Conservation (phyloP, 2,329 filamentous ascomycete species). For the Cytospora paraplurivora region DNA sequence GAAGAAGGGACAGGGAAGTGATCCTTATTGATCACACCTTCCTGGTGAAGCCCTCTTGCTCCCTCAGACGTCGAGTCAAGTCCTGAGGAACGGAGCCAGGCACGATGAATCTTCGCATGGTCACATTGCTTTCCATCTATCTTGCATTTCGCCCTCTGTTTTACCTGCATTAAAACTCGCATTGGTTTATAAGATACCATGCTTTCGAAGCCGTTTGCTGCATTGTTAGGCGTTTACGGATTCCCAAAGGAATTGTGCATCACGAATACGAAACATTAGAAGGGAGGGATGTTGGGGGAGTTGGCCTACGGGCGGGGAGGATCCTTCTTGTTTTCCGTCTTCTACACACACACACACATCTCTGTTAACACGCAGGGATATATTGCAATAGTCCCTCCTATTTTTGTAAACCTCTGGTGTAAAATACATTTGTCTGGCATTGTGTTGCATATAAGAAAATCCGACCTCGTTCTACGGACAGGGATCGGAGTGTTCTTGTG, state of each 20-base stretch:
- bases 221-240: slow-evolving; percentile 25
- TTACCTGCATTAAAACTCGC: slow-evolving; percentile 10
- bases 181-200: slow-evolving; percentile 24
- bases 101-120: not conserved
- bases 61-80: not conserved
- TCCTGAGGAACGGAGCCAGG: not conserved
- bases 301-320: not conserved
- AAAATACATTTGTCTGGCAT: slow-evolving; percentile 2
- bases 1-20: not conserved
- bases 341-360: not conserved
- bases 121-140: not conserved
- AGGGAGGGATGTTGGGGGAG: slow-evolving; percentile 3
- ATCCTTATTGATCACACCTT: too few relatives aligned
- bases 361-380: not conserved
- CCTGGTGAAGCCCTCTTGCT: not conserved
- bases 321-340: not conserved
- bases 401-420: not conserved
- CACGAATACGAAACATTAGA: slow-evolving; percentile 14
- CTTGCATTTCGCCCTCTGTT: slow-evolving; percentile 13
- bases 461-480: not conserved
- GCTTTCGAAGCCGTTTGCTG: slow-evolving; percentile 18
- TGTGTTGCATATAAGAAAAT: not conserved
- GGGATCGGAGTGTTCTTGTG: not conserved
- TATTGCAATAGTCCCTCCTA: not conserved
- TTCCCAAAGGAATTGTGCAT: not conserved